These are phyloP conservation scores for Pestalotiopsis fici DNA, from an alignment of 2,329 filamentous ascomycete genomes.

Conservation along the genomic window DNA sequence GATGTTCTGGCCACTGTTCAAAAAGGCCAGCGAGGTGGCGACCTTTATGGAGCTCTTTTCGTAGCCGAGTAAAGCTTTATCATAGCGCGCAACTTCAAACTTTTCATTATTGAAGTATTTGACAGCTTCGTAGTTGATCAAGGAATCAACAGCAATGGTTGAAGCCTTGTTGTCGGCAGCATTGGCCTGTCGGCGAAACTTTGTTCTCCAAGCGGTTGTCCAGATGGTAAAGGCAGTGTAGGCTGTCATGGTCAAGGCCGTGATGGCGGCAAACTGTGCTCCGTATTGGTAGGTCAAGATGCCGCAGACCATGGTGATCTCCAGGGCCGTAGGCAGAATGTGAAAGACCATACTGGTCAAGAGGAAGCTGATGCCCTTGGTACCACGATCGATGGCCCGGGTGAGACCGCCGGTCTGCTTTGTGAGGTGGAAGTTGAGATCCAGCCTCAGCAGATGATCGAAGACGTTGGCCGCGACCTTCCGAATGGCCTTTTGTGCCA, in stretches of 20 bases:
- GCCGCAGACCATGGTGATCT: constrained; percentile 93
- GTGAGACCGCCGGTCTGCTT: constrained; percentile 95
- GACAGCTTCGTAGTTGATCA: constrained; percentile 99
- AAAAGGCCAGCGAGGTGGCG: constrained; percentile 85
- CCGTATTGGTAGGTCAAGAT: constrained; percentile 98
- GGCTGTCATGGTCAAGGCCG: constrained; percentile 83
- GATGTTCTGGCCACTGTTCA: constrained; percentile 95
- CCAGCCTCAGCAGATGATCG: constrained; percentile 81
- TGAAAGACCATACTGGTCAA: constrained; percentile 99
- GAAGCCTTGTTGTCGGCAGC: constrained; percentile 94
- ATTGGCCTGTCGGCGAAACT: constrained; percentile 93
- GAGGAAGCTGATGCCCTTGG: constrained; percentile 97
- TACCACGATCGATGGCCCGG: constrained; percentile 91
- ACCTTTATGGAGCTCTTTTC: constrained; percentile 96
- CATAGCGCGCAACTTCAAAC: constrained; percentile 89
- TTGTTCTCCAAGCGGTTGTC: constrained; percentile 96
- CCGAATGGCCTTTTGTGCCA: constrained; percentile 95
- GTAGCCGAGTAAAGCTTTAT: constrained; percentile 81
- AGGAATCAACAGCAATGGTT: constrained; percentile 90
- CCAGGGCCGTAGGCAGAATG: constrained; percentile 87
- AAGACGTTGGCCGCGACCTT: constrained; percentile 91
- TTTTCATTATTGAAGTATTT: constrained; percentile 99
- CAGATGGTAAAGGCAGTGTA: constrained; percentile 97
- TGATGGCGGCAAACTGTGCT: constrained; percentile 87
- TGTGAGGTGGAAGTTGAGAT: constrained; percentile 90